Conservation (phyloP, 768 basidiomycete species). For the Crepidotus variabilis region DNA sequence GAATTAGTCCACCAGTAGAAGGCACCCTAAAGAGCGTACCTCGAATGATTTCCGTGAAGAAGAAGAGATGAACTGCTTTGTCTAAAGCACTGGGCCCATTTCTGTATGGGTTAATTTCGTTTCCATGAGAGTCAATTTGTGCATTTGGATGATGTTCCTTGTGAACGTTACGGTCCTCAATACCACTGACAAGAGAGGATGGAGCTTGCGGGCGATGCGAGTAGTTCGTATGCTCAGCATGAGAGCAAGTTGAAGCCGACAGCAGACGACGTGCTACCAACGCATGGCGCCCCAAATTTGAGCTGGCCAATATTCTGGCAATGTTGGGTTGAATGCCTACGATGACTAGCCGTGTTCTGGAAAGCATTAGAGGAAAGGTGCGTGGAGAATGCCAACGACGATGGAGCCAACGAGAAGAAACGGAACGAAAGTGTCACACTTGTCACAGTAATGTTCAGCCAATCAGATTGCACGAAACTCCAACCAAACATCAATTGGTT, state of each 20-base stretch:
- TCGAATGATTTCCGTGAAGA: constrained; percentile 97
- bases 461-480: constrained; percentile 41
- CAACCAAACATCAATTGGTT: constrained; percentile 14
- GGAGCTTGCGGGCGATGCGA: constrained; percentile 12
- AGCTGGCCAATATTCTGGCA: constrained; percentile 22
- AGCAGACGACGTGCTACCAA: constrained; percentile 48
- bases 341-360: constrained; percentile 41
- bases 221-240: constrained; percentile 33
- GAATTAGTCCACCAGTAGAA: constrained; percentile 7
- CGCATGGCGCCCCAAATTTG: constrained; percentile 27
- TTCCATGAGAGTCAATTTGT: constrained; percentile 39
- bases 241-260: constrained; percentile 37
- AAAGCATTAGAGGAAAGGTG: constrained; percentile 42
- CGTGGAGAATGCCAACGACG: constrained; percentile 40
- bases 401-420: constrained; percentile 25
- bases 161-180: constrained; percentile 28
- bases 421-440: constrained; percentile 30
- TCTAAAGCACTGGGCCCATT: constrained; percentile 87
- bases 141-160: constrained; percentile 16
- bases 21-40: constrained; percentile 45
- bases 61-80: constrained; percentile 95
- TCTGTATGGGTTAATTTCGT: constrained; percentile 65
- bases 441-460: constrained; percentile 28
- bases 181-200: constrained; percentile 32
- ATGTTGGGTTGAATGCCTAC: constrained; percentile 51